phyloP scores from a whole-genome alignment of 2,329 filamentous ascomycete species.

The Fusarium pseudoanthophilum region DNA sequence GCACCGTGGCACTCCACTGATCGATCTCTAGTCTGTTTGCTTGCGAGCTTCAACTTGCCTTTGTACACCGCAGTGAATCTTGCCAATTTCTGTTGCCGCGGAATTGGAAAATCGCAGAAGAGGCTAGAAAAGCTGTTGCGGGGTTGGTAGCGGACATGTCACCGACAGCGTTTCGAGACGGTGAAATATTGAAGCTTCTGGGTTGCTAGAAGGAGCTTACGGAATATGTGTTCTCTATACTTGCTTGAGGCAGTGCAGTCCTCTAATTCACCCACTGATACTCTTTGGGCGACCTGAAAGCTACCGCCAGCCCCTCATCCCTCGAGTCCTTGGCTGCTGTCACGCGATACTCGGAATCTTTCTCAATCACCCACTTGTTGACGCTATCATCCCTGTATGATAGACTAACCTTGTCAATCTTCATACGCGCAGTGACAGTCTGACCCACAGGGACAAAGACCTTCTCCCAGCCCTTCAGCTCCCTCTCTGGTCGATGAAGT shows the following conservation, averaged over 20 bases:
- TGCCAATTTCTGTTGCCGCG: not conserved
- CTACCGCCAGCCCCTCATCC: not conserved
- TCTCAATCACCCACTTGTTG: slow-evolving; percentile 27
- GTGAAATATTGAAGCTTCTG: slow-evolving; percentile 10
- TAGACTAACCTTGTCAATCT: slow-evolving; percentile 22
- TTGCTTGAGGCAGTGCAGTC: not conserved
- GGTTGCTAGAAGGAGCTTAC: not conserved
- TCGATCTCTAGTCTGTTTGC: slow-evolving; percentile 14
- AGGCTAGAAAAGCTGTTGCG: not conserved
- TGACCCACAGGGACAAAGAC: slow-evolving; percentile 5
- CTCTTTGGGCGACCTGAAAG: not conserved
- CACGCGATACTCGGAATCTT: slow-evolving; percentile 17
- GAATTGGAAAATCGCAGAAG: not conserved
- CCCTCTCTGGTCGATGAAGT: slow-evolving; percentile 5
- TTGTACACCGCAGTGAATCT: not conserved
- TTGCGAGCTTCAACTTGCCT: slow-evolving; percentile 18
- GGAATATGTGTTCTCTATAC: too few species aligned
- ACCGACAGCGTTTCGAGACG: slow-evolving; percentile 10
- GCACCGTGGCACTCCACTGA: too few species aligned
- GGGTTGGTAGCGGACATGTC: not conserved
- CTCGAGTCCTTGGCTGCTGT: slow-evolving; percentile 25
- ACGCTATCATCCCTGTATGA: slow-evolving; percentile 31
- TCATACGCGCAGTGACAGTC: slow-evolving; percentile 16
- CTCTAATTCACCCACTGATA: slow-evolving; percentile 20
- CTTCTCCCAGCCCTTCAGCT: slow-evolving; percentile 35